A percentile compares a stretch with the other conserved stretches of the same genome.
phyloP scores from a whole-genome alignment of 1,139 yeast genomes.

The Wickerhamiella pararugosa region DNA sequence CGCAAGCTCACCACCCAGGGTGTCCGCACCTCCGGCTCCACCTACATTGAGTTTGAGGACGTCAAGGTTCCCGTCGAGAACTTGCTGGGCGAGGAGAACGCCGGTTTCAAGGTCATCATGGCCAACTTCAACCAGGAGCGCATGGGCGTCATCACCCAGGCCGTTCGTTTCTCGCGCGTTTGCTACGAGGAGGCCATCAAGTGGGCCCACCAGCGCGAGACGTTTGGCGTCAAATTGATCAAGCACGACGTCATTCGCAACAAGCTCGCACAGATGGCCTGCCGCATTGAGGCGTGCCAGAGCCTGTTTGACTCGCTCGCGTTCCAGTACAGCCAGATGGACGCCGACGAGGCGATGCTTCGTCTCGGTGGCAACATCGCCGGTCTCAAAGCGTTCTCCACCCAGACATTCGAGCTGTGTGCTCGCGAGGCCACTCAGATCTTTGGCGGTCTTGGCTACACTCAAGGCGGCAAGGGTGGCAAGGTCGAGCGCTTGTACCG shows the following conservation, averaged over 20 bases:
- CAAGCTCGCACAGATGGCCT: conserved; percentile 31
- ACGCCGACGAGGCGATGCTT: conserved; percentile 27
- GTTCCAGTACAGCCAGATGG: conserved; percentile 26
- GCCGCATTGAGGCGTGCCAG: conserved; percentile 27
- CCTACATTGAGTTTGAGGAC: conserved; percentile 31
- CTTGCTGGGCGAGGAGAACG: conserved; percentile 29
- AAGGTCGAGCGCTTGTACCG: conserved; percentile 31
- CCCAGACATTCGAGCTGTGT: conserved; percentile 30
- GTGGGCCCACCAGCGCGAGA: conserved; percentile 30
- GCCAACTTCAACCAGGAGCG: conserved; percentile 34
- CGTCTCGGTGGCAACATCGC: conserved; percentile 34
- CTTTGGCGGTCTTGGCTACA: conserved; percentile 32
- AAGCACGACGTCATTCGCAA: conserved; percentile 31
- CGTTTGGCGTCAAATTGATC: conserved; percentile 29
- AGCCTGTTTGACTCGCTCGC: conserved; percentile 26
- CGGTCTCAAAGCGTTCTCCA: conserved; percentile 29
- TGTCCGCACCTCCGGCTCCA: conserved; percentile 25
- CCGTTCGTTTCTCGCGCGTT: conserved; percentile 28
- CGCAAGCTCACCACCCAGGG: conserved; percentile 28
- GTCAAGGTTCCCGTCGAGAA: conserved; percentile 33
- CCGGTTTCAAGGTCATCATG: conserved; percentile 32
- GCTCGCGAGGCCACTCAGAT: conserved; percentile 33
- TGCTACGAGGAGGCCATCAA: conserved; percentile 30
- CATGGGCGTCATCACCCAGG: conserved; percentile 29
- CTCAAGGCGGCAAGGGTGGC: conserved; percentile 32